Base-by-base conservation (phyloP, 2,329 filamentous ascomycete genomes). In the Grosmannia clavigera region DNA sequence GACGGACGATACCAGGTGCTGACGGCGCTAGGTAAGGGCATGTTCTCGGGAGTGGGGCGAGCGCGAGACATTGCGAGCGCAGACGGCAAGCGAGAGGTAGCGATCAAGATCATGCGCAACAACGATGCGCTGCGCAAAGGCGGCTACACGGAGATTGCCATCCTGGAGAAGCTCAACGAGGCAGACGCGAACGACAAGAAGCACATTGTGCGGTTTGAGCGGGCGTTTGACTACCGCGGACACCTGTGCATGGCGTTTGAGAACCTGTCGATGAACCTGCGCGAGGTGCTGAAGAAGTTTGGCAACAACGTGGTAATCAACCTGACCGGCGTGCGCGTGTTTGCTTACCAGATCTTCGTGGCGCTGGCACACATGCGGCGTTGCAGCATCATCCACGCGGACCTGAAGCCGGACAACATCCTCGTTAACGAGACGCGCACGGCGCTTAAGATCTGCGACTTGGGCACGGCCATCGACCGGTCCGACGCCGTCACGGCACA, bases 201-300 rank as follows among this genome's bases (percentile, higher is more conserved):
- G 71, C 91, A 97, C 71, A 82, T 97, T 68, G 89, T 99, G 70
- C 87, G 87, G 67, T 86, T 97, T 58, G 84, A 95, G 68, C 83
- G 90, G 50, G 82, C 86, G 48, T 99, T 99, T 68, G 92, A 96
- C 68, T 92, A 96, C 76, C 95, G 95, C 70, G 88, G 88, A 0
- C 94, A 99, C 75, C 75, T 99, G 55, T 99, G 94, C 73, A 91
- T 99, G 80, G 90, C 92, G 0, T 99, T 99, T 73, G 94, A 99
- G 73, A 94, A 95, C 70, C 79, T 99, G 65, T 88, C 89, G 70
- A 85, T 95, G 77, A 97, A 99, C 69, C 75, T 99, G 61, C 87
- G 95, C 65, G 92, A 97, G 70, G 88, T 97, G 6, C 73, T 99
- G 66, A 95, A 94, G 73, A 96, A 96, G 70, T 96, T 95, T 71